A percentile compares a stretch with the other conserved stretches of the same genome.
These are phyloP conservation scores for Trichoderma lentiforme DNA, from an alignment of 2,329 filamentous ascomycete genomes.

Conservation along the genomic window DNA sequence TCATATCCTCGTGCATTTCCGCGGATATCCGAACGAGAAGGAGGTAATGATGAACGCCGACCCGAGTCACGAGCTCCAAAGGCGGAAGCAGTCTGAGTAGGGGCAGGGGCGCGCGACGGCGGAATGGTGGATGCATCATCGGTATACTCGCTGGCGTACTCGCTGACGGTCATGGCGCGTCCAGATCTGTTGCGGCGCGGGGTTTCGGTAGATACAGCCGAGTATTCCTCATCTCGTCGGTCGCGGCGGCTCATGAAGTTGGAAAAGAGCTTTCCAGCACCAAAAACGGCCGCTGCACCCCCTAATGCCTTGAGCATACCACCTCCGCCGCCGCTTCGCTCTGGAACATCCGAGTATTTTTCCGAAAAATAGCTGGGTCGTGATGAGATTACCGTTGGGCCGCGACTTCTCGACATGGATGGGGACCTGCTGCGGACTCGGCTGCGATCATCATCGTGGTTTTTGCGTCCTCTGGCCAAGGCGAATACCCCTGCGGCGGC, in stretches of 20 bases:
- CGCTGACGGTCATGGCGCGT: slow-evolving; percentile 42
- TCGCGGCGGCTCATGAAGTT: slow-evolving; percentile 55
- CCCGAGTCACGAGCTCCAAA: slow-evolving; percentile 32
- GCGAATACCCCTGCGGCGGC: slow-evolving; percentile 51
- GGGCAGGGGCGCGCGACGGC: slow-evolving; percentile 43
- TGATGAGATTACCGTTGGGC: slow-evolving; percentile 51
- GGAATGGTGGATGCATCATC: slow-evolving; percentile 44
- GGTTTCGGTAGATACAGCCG: slow-evolving; percentile 60
- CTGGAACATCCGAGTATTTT: slow-evolving; percentile 55
- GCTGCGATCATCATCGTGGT: slow-evolving; percentile 38
- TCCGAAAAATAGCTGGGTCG: slow-evolving; percentile 61
- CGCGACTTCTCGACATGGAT: slow-evolving; percentile 36
- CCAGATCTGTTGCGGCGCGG: slow-evolving; percentile 47
- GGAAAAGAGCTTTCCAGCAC: slow-evolving; percentile 60
- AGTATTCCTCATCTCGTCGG: slow-evolving; percentile 57
- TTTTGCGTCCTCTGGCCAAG: slow-evolving; percentile 44
- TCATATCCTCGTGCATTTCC: slow-evolving; percentile 37
- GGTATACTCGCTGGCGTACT: slow-evolving; percentile 51
- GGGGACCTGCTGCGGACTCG: slow-evolving; percentile 40
- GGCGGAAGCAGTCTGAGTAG: slow-evolving; percentile 47
- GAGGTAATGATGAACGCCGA: slow-evolving; percentile 45
- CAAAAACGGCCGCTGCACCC: slow-evolving; percentile 58
- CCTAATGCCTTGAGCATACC: slow-evolving; percentile 57
- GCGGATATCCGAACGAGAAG: slow-evolving; percentile 44
- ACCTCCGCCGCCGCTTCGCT: slow-evolving; percentile 45